phyloP scores from a whole-genome alignment of 805 yeast species.

The Ascoidea tarda region DNA sequence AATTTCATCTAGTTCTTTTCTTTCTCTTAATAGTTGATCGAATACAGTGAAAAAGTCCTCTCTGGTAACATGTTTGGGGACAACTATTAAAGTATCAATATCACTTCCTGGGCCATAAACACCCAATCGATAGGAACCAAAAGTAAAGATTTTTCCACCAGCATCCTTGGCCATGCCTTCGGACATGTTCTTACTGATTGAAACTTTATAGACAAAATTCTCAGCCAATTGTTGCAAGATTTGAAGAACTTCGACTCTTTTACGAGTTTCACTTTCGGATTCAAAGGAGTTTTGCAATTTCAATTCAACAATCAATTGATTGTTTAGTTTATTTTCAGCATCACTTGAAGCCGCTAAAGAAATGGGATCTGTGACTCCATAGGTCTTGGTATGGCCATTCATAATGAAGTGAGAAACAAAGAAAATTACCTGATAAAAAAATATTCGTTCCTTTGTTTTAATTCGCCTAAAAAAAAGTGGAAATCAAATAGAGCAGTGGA shows the following conservation, averaged over 20 bases:
- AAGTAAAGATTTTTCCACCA: constrained; percentile 95
- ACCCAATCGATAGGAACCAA: constrained; percentile 88
- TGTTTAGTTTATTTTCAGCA: constrained; percentile 65
- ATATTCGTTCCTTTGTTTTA: too few species aligned
- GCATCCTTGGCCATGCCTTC: constrained; percentile 97
- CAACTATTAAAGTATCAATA: constrained; percentile 93
- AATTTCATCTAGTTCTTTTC: constrained; percentile 81
- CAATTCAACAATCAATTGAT: constrained; percentile 60
- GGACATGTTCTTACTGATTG: constrained; percentile 75
- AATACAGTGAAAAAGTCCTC: constrained; percentile 83
- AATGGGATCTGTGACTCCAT: constrained; percentile 74
- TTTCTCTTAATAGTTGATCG: constrained; percentile 46
- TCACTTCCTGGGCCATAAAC: constrained; percentile 98
- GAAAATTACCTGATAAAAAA: too few species aligned
- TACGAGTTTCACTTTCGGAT: constrained; percentile 67
- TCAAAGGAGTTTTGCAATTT: constrained; percentile 83
- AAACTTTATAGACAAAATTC: constrained; percentile 74
- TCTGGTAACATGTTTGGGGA: constrained; percentile 87
- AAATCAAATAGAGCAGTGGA: too few species aligned
- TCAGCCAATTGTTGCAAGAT: constrained; percentile 60
- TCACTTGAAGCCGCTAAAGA: constrained; percentile 78
- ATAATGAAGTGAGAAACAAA: too few species aligned
- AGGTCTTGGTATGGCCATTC: constrained; percentile 12
- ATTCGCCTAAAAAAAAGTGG: too few species aligned
- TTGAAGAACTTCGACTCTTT: constrained; percentile 61